Percentiles rank a stretch among this genome's conserved stretches.
Conservation (phyloP, 139 green algal species). For the Chlorella sp. region DNA sequence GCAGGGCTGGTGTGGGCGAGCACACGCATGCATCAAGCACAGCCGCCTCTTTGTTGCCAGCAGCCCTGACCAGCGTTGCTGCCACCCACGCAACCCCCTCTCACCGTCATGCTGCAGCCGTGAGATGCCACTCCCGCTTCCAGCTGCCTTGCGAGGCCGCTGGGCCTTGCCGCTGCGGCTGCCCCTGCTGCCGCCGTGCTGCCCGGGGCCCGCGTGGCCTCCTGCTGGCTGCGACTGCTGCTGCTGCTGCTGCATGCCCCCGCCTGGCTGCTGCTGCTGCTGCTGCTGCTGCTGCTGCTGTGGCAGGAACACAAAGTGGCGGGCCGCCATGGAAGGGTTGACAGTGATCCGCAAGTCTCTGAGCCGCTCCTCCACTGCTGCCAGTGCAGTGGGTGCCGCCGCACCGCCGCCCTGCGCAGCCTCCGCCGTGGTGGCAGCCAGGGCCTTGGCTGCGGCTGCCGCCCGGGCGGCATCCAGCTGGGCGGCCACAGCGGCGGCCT, state of each 20-base stretch:
- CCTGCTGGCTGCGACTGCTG: not conserved
- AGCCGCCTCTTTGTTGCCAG: too few relatives aligned
- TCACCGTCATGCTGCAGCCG: constrained; percentile 43
- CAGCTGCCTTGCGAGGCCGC: not conserved
- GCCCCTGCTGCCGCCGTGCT: not conserved
- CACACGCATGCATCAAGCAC: too few relatives aligned
- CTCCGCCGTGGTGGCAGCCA: constrained; percentile 5
- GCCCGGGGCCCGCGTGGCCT: not conserved
- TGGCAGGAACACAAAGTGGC: constrained; percentile 31
- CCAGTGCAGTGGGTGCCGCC: constrained; percentile 6
- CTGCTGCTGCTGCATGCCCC: not conserved
- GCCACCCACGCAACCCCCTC: too few relatives aligned
- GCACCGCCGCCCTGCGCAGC: constrained; percentile 46
- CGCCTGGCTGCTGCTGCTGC: not conserved
- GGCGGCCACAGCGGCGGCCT: not conserved
- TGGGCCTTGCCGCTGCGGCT: not conserved
- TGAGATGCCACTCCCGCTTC: not conserved
- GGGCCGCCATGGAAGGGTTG: constrained; percentile 33
- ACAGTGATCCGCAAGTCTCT: constrained; percentile 38
- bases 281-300: constrained; percentile 17
- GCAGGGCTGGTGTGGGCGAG: too few relatives aligned
- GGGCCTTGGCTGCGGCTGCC: not conserved
- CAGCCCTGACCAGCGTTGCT: too few relatives aligned
- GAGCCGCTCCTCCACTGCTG: not conserved
- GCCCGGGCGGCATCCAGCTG: constrained; percentile 9